Conservation (phyloP, 208 protist species). For the Crithidia fasciculata region DNA sequence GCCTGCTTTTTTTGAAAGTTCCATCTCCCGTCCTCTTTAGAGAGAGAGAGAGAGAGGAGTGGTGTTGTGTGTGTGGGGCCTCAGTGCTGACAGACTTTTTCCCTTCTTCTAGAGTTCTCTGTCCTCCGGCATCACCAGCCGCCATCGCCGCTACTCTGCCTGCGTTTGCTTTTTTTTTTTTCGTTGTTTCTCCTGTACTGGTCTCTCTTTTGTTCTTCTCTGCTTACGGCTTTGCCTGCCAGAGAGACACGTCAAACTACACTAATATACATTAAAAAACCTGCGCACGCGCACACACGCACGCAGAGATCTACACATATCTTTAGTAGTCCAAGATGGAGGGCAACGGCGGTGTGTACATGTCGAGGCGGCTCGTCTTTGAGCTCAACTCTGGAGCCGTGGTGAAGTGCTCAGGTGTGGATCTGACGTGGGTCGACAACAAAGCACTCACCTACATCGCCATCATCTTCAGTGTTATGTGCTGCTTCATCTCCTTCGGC, state of each 20-base stretch:
- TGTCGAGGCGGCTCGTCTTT: slow-evolving; percentile 24
- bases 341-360: neutral
- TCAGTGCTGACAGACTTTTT: too few relatives aligned
- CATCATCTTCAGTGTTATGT: slow-evolving; percentile 48
- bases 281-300: neutral
- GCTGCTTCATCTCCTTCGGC: slow-evolving; percentile 67
- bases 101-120: too few relatives aligned
- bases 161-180: slow-evolving; percentile 1
- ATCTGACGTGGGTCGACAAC: slow-evolving; percentile 63
- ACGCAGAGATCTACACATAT: neutral
- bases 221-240: neutral
- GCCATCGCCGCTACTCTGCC: neutral
- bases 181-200: neutral
- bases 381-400: slow-evolving; percentile 2
- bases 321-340: neutral
- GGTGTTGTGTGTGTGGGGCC: too few relatives aligned
- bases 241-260: too few relatives aligned
- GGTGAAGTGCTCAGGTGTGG: slow-evolving; percentile 32
- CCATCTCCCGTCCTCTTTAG: too few relatives aligned
- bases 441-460: slow-evolving; percentile 54
- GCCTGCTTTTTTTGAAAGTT: neutral
- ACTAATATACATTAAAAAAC: neutral
- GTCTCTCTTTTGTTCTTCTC: neutral
- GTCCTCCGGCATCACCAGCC: too few relatives aligned
- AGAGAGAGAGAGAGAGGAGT: too few relatives aligned